These are phyloP conservation scores for Fusarium ambrosium DNA, from an alignment of 2,329 filamentous ascomycete species.

Conservation along the genomic window DNA sequence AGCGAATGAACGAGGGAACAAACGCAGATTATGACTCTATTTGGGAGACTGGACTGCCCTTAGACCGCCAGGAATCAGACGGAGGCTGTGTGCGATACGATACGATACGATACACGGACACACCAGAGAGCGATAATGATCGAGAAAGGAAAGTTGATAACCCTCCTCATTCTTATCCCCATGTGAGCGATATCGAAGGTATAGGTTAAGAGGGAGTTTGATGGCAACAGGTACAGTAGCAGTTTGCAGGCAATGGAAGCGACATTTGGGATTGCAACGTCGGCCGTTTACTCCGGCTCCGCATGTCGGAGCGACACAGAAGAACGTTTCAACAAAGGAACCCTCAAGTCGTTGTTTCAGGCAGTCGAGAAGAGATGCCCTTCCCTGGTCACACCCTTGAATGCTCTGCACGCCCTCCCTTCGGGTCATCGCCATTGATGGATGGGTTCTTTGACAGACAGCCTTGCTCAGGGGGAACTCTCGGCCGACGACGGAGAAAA, in stretches of 20 bases:
- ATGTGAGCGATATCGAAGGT: neutral
- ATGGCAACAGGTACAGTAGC: neutral
- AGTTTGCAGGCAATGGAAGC: neutral
- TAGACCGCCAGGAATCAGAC: neutral
- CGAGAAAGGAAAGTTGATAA: neutral
- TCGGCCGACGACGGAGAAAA: slow-evolving; percentile 1
- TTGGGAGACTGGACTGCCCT: neutral
- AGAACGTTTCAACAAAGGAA: neutral
- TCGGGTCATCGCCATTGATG: neutral
- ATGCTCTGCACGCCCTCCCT: neutral
- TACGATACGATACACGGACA: neutral
- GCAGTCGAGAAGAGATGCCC: neutral
- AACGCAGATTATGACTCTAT: slow-evolving; percentile 7
- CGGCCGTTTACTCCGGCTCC: neutral
- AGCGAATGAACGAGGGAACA: neutral
- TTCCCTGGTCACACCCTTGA: neutral
- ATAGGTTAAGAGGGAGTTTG: slow-evolving; percentile 1
- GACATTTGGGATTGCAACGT: slow-evolving; percentile 20
- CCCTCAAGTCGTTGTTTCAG: slow-evolving; percentile 15
- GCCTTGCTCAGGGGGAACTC: neutral
- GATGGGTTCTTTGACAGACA: neutral
- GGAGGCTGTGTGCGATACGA: neutral
- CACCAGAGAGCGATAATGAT: slow-evolving; percentile 1
- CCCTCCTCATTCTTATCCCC: neutral
- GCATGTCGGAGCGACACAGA: neutral